Base-by-base conservation (phyloP, 2,329 filamentous ascomycete genomes). In the Aureobasidium namibiae region DNA sequence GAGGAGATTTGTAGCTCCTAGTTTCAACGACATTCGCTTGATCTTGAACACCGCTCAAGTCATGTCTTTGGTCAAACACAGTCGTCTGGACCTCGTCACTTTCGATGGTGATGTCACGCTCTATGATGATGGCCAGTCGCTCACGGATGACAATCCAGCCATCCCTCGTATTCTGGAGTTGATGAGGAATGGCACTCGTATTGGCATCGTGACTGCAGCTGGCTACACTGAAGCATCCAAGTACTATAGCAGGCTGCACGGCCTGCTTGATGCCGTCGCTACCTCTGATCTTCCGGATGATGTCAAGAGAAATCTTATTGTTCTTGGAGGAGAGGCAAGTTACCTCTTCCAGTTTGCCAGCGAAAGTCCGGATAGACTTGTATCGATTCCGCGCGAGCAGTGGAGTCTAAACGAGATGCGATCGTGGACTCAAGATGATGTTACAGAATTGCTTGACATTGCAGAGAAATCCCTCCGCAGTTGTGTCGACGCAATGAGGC, bases 41-140 rank as follows among this genome's bases (percentile, higher is more conserved):
- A 88, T 95, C 54, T 83, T 99, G 65, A 99, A 99, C 75, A 94
- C 94, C 39, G 92, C 94, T 18, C 94, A 99, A 74, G 80, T 92
- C 61, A 91, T 96, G 86, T 90, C 90, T 39, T 83, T 97, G n/a
- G 87, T 90, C 16, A 84, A 83, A 24, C 77, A 79, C 45, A 86
- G 88, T 23, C 81, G 84, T 4, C 80, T 96, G 9, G 85, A 94
- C 66, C 81, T 99, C 4, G 87, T 95, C 57, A 99, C 94, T 0
- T 99, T 99, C 70, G 94, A 99, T 73, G 94, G 94, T 73, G 94
- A 99, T 74, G 91, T 99, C 53, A 99, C 94, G 1, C 80, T 99
- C 23, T 99, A 99, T 72, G 77, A 80, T 48, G 78, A 99, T 68
- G 94, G 94, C 13, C 81, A 90, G 67, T 89, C 84, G 63, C 79